Conservation (phyloP, 176 grass and related monocot genomes). For the Cenchrus americanus region DNA sequence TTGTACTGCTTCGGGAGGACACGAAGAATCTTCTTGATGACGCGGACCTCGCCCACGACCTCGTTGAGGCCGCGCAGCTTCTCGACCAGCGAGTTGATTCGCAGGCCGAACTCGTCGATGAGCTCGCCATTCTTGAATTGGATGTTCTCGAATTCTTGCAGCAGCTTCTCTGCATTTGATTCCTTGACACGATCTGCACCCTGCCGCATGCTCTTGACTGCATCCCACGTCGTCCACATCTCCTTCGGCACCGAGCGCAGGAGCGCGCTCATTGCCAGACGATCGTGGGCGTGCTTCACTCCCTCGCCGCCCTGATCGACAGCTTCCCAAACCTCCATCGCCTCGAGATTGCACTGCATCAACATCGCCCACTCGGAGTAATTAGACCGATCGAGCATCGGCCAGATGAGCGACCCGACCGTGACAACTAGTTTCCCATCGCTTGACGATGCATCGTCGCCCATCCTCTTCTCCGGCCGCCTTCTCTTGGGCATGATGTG, state of each 20-base stretch:
- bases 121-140: background rate
- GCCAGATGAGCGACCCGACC: background rate
- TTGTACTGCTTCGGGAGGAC: background rate
- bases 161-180: background rate
- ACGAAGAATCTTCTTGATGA: background rate
- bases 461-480: too few relatives aligned
- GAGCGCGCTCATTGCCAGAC: background rate
- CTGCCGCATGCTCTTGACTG: background rate
- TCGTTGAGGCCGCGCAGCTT: background rate
- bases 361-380: background rate
- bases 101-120: background rate
- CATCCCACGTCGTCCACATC: background rate
- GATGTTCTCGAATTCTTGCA: background rate
- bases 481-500: too few relatives aligned
- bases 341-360: background rate
- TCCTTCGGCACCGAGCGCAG: background rate
- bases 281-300: background rate
- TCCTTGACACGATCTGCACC: background rate
- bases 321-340: background rate
- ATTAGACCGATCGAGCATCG: background rate
- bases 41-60: background rate
- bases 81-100: background rate
- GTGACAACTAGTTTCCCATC: accelerated
- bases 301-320: background rate
- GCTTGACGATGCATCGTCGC: background rate